These are phyloP conservation scores for Rhodotorula sp. DNA, from an alignment of 1,284 basidiomycete species.

Conservation along the genomic window DNA sequence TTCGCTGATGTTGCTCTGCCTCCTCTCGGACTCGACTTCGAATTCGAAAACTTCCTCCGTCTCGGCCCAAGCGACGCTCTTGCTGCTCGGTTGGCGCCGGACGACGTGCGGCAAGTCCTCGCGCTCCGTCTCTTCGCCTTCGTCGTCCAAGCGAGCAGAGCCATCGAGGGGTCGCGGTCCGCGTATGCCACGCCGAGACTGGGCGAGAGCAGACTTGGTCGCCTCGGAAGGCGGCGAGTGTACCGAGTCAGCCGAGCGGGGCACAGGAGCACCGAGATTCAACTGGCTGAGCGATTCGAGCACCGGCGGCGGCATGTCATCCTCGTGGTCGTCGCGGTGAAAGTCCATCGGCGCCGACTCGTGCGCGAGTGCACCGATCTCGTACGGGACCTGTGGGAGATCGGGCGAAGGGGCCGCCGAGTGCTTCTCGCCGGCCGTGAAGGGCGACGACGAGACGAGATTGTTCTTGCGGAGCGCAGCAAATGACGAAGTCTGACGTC, in stretches of 20 bases:
- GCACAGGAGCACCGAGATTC: background rate
- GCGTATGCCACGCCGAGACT: conserved; percentile 23
- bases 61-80: conserved; percentile 42
- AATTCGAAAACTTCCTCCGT: conserved; percentile 43
- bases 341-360: conserved; percentile 27
- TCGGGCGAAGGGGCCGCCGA: conserved; percentile 26
- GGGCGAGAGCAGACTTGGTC: conserved; percentile 11
- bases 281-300: background rate
- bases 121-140: conserved; percentile 22
- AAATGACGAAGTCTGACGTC: conserved; percentile 23
- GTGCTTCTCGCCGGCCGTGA: conserved; percentile 12
- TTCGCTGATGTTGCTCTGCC: conserved; percentile 33
- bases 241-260: background rate
- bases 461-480: conserved; percentile 31
- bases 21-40: conserved; percentile 36
- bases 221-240: conserved; percentile 1
- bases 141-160: background rate
- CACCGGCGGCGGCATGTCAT: conserved; percentile 5
- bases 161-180: conserved; percentile 24
- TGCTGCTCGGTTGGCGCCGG: conserved; percentile 34
- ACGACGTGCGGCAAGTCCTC: conserved; percentile 18
- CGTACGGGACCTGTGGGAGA: conserved; percentile 29
- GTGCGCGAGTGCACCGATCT: conserved; percentile 29
- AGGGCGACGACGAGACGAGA: conserved; percentile 34
- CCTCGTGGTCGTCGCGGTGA: background rate